These are phyloP conservation scores for Phytophthora citricola DNA, from an alignment of 352 stramenopile genomes.

Conservation along the genomic window DNA sequence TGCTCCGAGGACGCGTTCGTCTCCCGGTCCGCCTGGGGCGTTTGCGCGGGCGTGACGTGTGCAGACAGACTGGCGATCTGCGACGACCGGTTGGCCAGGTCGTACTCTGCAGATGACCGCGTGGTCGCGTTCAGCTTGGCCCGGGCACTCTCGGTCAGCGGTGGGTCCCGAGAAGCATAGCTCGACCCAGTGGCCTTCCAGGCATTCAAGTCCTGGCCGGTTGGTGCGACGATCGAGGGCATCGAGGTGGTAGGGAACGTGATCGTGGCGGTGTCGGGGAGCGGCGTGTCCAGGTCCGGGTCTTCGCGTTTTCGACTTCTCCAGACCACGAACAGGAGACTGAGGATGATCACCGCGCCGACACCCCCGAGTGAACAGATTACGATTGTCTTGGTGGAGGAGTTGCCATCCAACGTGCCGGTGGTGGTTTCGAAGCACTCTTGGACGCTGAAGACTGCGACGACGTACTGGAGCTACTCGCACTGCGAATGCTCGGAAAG, in stretches of 20 bases:
- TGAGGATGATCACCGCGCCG: constrained; percentile 30
- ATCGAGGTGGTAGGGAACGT: constrained; percentile 19
- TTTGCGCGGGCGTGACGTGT: constrained; percentile 1
- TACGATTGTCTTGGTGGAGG: constrained; percentile 26
- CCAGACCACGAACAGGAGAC: constrained; percentile 37
- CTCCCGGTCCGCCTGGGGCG: constrained; percentile 10
- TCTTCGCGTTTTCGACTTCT: constrained; percentile 19
- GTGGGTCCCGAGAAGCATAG: constrained; percentile 34
- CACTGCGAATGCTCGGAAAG: neutral
- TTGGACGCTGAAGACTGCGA: constrained; percentile 25
- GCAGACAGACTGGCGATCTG: constrained; percentile 26
- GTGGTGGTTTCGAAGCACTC: constrained; percentile 6
- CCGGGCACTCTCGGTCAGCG: constrained; percentile 18
- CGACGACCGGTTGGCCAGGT: constrained; percentile 25
- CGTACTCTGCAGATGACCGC: constrained; percentile 34
- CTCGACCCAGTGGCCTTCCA: constrained; percentile 36
- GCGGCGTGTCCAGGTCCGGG: constrained; percentile 16
- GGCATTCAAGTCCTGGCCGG: constrained; percentile 15
- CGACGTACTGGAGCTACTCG: constrained; percentile 12
- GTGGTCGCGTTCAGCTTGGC: constrained; percentile 32
- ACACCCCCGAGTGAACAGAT: constrained; percentile 30
- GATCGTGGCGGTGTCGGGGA: constrained; percentile 9
- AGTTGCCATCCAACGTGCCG: constrained; percentile 16
- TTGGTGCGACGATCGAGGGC: constrained; percentile 11
- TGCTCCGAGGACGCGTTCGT: constrained; percentile 35